Percentiles rank a stretch among this genome's conserved stretches.
Evolutionary conservation across 139 green algal species (phyloP).

Genomic region (Coelastrella sp.): DNA sequence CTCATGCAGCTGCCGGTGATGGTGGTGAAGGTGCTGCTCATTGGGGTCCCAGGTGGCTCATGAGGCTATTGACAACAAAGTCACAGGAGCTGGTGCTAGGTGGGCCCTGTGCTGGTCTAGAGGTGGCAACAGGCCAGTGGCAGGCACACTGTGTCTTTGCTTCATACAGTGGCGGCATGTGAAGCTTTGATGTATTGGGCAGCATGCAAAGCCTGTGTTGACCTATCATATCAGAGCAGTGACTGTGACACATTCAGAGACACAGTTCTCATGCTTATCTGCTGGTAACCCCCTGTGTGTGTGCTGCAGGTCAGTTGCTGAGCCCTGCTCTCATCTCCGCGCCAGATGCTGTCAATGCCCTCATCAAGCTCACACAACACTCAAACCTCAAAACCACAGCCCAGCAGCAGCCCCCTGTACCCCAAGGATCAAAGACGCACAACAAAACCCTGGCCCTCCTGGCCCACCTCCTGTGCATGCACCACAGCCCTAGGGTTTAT

Average conservation of each 20-base stretch:
- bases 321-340: not conserved
- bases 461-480: constrained; percentile 12
- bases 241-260: too few species aligned
- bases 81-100: constrained; percentile 14
- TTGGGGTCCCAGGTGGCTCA: not conserved
- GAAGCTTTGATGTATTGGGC: too few species aligned
- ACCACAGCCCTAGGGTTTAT: constrained; percentile 6
- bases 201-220: too few species aligned
- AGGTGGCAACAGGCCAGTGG: too few species aligned
- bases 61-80: not conserved
- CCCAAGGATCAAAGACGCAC: not conserved
- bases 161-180: too few species aligned
- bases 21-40: not conserved
- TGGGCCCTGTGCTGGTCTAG: not conserved
- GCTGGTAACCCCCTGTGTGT: too few species aligned
- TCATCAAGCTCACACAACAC: not conserved
- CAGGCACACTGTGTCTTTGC: too few species aligned
- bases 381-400: not conserved
- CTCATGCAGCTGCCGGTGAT: not conserved
- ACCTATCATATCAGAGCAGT: too few species aligned
- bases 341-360: not conserved
- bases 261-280: too few species aligned
- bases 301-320: not conserved
- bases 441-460: not conserved
- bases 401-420: not conserved